These are phyloP conservation scores for Didymella exigua DNA, from an alignment of 2,329 filamentous ascomycete genomes.

Conservation along the genomic window DNA sequence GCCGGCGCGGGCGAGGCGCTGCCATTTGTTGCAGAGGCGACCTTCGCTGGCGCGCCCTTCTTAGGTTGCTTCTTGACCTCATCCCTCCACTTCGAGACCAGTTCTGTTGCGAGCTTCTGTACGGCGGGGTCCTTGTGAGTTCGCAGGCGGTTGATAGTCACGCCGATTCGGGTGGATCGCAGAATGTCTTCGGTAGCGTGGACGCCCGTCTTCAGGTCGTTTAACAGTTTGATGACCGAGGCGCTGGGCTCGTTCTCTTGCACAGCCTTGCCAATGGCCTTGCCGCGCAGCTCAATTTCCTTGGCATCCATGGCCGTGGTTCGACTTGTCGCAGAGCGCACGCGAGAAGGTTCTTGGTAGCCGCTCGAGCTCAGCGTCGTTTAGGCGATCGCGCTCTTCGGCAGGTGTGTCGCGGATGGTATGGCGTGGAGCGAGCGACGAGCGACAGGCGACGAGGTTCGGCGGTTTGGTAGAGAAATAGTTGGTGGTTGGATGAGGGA, in stretches of 20 bases:
- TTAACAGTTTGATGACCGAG: constrained; percentile 74
- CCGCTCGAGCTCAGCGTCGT: constrained; percentile 11
- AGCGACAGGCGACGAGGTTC: neutral
- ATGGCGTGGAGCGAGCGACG: neutral
- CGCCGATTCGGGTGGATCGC: constrained; percentile 87
- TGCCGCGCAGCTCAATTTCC: constrained; percentile 77
- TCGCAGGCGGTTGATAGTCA: constrained; percentile 85
- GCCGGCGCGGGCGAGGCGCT: constrained; percentile 41
- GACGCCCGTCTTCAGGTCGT: constrained; percentile 78
- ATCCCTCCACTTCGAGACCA: constrained; percentile 87
- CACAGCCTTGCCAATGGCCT: constrained; percentile 80
- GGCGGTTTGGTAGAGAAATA: constrained; percentile 5
- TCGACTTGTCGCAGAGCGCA: neutral
- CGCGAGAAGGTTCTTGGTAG: constrained; percentile 9
- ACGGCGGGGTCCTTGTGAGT: constrained; percentile 76
- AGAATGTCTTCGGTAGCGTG: constrained; percentile 87
- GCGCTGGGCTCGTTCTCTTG: constrained; percentile 74
- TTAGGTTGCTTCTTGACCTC: constrained; percentile 65
- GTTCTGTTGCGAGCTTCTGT: constrained; percentile 74
- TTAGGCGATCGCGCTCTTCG: neutral
- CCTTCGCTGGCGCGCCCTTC: constrained; percentile 33
- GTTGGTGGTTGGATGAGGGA: constrained; percentile 1
- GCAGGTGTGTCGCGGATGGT: neutral
- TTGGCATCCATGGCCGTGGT: constrained; percentile 72
- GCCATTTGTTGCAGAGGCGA: constrained; percentile 30